Base-by-base conservation (phyloP, 1,139 yeast species). In the Yamadazyma epiphylla region DNA sequence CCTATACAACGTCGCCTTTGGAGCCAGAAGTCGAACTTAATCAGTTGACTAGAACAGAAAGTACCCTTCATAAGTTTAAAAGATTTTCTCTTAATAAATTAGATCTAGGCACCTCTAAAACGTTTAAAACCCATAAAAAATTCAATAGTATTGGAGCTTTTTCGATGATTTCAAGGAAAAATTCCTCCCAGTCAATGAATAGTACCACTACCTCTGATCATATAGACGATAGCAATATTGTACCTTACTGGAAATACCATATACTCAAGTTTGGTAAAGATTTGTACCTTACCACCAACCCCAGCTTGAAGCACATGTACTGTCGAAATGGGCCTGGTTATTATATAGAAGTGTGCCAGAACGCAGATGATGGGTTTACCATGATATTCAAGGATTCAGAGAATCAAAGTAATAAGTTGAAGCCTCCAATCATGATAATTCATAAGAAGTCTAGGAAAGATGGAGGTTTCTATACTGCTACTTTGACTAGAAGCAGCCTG, bases 181-280 rank as follows among this genome's bases (percentile, higher is more conserved):
- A 24, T 15, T 29, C 39, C 13, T 7, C 7, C 20, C 20, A 17
- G 10, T 17, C 20, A 10, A 7, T 17, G 9, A 23, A 23, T 23
- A 23, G 13, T 23, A 26, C 25, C 8, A 26, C 36, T 2, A 26
- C 33, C 11, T 10, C 20, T 14, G 39, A 36, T 16, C 27, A 33
- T 11, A 32, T 25, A 13, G 36, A 37, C 13, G 32, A 30, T 7
- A 31, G 29, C 41, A 12, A 43, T 55, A 7, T 17, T 7, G 20
- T 17, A 13, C 68, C 64, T 13, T 77, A 73, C 42, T 77, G 83
- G 82, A 78, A 78, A 45, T 78, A 76, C 44, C 85, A 78, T 43
- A 57, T 77, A 8, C 49, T 74, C 17, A 64, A 60, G 31, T 56
- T 74, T 30, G 76, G 77, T 4, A 63, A 62, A 23, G 66, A 64